Percentiles rank a stretch among this genome's conserved stretches.
These are phyloP conservation scores for Hymenoscyphus fructigenus DNA, from an alignment of 2,329 filamentous ascomycete species.

Conservation along the genomic window DNA sequence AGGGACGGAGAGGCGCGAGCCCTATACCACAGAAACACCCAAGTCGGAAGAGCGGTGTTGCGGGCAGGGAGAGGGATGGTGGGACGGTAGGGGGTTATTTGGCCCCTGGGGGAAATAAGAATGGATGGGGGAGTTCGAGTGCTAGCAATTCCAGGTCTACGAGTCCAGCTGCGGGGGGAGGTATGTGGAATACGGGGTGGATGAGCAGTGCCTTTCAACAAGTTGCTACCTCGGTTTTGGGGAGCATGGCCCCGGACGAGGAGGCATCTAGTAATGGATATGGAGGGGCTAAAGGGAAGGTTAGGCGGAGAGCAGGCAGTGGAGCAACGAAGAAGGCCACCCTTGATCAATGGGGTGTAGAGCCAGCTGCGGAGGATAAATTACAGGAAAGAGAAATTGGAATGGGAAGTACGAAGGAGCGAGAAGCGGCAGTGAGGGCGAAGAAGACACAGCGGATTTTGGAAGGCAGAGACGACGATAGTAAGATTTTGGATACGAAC, in stretches of 20 bases:
- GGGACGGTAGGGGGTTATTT: constrained; percentile 21
- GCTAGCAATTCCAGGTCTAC: constrained; percentile 8
- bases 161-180: constrained; percentile 5
- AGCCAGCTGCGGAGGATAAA: constrained; percentile 23
- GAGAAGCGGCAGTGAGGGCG: constrained; percentile 54
- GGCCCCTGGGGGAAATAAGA: constrained; percentile 16
- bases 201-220: constrained; percentile 34
- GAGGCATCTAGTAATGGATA: constrained; percentile 8
- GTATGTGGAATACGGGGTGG: constrained; percentile 33
- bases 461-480: constrained; percentile 60
- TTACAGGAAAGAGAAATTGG: constrained; percentile 42
- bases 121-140: constrained; percentile 12
- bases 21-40: constrained; percentile 48
- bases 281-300: neutral
- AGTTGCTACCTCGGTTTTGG: constrained; percentile 37
- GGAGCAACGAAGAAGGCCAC: constrained; percentile 8
- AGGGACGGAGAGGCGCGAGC: constrained; percentile 46
- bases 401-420: constrained; percentile 52
- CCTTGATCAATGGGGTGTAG: constrained; percentile 32
- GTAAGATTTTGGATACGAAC: constrained; percentile 52
- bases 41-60: constrained; percentile 21
- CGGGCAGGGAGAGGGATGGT: constrained; percentile 18
- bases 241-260: constrained; percentile 26
- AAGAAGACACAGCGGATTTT: constrained; percentile 58
- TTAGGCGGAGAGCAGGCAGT: neutral